phyloP scores from a whole-genome alignment of 768 basidiomycete species.

The Termitomyces sp. region DNA sequence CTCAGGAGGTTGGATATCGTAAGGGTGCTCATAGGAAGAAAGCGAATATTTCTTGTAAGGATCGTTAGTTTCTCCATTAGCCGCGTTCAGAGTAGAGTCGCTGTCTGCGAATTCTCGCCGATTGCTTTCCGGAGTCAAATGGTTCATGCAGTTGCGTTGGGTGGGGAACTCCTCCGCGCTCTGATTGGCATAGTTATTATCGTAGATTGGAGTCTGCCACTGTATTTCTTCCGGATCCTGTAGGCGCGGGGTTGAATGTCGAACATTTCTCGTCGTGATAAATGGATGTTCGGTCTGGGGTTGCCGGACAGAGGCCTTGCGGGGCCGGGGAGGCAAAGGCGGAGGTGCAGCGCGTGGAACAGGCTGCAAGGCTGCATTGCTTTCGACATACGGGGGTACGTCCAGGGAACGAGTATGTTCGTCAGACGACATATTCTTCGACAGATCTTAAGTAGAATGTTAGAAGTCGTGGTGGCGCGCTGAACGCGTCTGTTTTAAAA shows the following conservation, averaged over 20 bases:
- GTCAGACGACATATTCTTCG: constrained; percentile 5
- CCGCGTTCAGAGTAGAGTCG: constrained; percentile 30
- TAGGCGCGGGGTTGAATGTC: constrained; percentile 10
- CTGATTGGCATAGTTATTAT: constrained; percentile 9
- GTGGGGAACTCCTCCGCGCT: constrained; percentile 23
- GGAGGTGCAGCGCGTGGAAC: neutral
- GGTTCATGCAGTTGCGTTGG: constrained; percentile 19
- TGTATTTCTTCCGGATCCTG: constrained; percentile 16
- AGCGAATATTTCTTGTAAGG: constrained; percentile 40
- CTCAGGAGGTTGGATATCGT: constrained; percentile 54
- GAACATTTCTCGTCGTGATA: constrained; percentile 1
- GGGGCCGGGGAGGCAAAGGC: constrained; percentile 1
- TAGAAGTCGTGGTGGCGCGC: neutral
- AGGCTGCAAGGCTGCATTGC: neutral
- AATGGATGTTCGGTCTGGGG: constrained; percentile 5
- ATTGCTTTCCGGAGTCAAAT: constrained; percentile 5
- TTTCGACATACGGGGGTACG: neutral
- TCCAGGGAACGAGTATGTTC: neutral
- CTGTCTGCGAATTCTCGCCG: constrained; percentile 32
- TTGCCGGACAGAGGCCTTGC: neutral
- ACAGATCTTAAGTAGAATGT: neutral
- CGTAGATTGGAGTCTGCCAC: constrained; percentile 27
- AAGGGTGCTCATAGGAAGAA: constrained; percentile 57
- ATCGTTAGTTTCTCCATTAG: constrained; percentile 17
- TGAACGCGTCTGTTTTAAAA: constrained; percentile 9